Evolutionary conservation across 129 eudicot species (phyloP).

Genomic region (Heracleum sosnowskyi): DNA sequence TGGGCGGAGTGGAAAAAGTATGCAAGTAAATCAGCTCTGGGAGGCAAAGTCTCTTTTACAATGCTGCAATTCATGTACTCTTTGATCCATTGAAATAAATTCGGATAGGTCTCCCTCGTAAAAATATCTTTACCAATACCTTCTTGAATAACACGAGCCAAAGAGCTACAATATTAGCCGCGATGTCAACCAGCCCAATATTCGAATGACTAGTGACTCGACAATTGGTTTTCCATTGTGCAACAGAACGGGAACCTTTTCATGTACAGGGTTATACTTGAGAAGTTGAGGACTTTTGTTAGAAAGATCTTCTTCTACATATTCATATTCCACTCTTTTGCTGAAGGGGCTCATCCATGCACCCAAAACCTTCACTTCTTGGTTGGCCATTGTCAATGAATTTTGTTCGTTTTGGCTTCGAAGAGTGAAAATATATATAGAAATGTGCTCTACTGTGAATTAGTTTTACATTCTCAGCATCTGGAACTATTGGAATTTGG

Average conservation of each 20-base stretch:
- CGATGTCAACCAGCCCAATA: constrained; percentile 3
- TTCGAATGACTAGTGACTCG: neutral
- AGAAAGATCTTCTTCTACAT: constrained; percentile 16
- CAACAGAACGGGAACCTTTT: neutral
- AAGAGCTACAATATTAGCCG: constrained; percentile 1
- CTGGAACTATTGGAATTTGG: neutral
- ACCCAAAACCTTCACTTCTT: constrained; percentile 32
- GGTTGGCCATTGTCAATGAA: neutral
- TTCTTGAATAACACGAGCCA: constrained; percentile 23
- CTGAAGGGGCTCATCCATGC: neutral
- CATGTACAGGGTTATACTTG: neutral
- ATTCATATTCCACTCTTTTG: constrained; percentile 18
- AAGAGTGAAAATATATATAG: neutral
- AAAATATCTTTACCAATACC: constrained; percentile 1
- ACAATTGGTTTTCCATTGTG: neutral
- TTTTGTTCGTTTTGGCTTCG: neutral
- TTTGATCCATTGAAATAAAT: constrained; percentile 10
- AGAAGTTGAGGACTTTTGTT: constrained; percentile 20
- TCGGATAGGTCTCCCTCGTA: constrained; percentile 7
- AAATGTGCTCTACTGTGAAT: neutral
- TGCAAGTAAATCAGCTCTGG: neutral
- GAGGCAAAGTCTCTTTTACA: constrained; percentile 17
- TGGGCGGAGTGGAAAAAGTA: neutral
- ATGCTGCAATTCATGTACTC: constrained; percentile 9
- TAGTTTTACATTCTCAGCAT: neutral